Evolutionary conservation across 805 yeast species (phyloP), one percentile per base, ranked within the genome.

Genomic region (Myxozyma udenii): DNA sequence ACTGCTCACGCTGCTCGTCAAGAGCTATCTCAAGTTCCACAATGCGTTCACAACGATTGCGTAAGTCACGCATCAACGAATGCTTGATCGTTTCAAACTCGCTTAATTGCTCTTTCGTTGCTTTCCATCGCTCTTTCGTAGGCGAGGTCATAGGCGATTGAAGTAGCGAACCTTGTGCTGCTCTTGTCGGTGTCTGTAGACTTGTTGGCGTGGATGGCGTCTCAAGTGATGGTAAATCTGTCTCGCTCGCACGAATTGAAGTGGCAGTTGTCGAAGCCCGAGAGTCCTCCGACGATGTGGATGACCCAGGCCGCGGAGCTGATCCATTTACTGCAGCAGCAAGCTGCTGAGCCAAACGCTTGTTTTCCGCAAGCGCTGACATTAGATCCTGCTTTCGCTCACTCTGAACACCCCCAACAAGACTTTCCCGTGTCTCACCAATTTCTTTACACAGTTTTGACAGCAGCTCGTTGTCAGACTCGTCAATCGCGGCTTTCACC

Each of bases 11-110:
- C 25, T 74, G 63, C 12, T 65, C 61, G 35, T 72, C 78, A 23
- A 79, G 68, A 38, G 71, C 68, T 23, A 70, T 62, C 51, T 77
- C 79, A 38, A 78, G 65, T 43, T 71, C 75, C 30, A 70, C 69
- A 25, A 69, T 64, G 4, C 69, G 62, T 44, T 68, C 72, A 44
- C 72, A 68, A 3, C 72, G 56, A 11, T 61, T 64, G 41, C 66
- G 66, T 14, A 65, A 52, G 30, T 65, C 68, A 1, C 58, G 54
- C 65, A 65, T 64, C 26, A 65, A 54, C 24, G 64, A 56, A 28
- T 57, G 51, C 45, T 65, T 65, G 18, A 60, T 42, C 14, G 57
- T 39, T n/a, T 64, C 63, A 36, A 60, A 57, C 12, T 62, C 66
- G n/a, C 32, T 22, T 12, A 43, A 44, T 38, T 55, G 57, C 19